Evolutionary conservation across 257 asterid species (phyloP).

Genomic region (Oldenlandia corymbosa): DNA sequence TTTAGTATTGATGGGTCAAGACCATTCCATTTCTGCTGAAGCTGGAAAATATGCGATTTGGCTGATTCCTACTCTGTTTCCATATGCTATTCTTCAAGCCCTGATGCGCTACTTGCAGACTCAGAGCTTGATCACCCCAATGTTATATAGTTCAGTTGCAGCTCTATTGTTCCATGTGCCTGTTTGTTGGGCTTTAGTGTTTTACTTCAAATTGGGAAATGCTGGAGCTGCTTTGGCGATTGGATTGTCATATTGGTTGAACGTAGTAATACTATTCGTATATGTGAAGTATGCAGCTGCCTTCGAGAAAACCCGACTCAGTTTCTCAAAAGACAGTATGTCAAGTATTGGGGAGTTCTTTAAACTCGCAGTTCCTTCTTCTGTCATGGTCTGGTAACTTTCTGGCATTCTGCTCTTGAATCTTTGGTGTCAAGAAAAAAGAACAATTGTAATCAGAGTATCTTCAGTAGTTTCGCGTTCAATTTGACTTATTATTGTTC

Average conservation of each 20-base stretch:
- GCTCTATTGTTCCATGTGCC: slow-evolving; percentile 39
- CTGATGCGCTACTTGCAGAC: slow-evolving; percentile 39
- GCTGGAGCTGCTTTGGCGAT: slow-evolving; percentile 45
- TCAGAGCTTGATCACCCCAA: slow-evolving; percentile 41
- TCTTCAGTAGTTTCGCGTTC: too few species aligned
- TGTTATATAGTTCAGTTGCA: slow-evolving; percentile 38
- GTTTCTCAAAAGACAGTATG: slow-evolving; percentile 20
- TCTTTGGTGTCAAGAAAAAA: too few species aligned
- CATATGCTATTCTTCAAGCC: slow-evolving; percentile 46
- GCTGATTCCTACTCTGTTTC: slow-evolving; percentile 41
- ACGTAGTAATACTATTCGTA: slow-evolving; percentile 25
- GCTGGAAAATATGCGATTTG: slow-evolving; percentile 41
- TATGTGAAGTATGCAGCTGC: slow-evolving; percentile 34
- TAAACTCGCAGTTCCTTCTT: slow-evolving; percentile 35
- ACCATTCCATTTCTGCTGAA: slow-evolving; percentile 42
- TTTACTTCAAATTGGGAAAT: slow-evolving; percentile 23
- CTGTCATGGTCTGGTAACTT: slow-evolving; percentile 41
- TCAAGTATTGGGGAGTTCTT: slow-evolving; percentile 30
- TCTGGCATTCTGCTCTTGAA: neutral
- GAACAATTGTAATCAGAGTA: too few species aligned
- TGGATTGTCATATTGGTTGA: slow-evolving; percentile 43
- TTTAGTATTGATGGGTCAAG: slow-evolving; percentile 42
- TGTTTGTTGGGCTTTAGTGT: slow-evolving; percentile 45
- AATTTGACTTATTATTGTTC: neutral
- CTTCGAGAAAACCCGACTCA: slow-evolving; percentile 26